Evolutionary conservation across 768 basidiomycete genomes (phyloP).

Genomic region (Hygrocybe punicea): DNA sequence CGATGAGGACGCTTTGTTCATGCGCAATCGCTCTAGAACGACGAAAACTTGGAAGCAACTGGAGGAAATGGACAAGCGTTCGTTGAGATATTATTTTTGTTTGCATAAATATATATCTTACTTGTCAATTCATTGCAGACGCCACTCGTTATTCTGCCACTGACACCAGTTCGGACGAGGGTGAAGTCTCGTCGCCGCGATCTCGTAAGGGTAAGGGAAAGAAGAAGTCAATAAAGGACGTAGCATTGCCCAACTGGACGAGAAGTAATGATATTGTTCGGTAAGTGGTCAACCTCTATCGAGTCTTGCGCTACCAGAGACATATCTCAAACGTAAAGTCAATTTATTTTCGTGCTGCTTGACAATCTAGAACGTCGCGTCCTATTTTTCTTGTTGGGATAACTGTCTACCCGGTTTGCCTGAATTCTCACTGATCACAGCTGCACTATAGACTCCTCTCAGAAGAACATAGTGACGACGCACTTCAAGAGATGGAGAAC

Average conservation of each 20-base stretch:
- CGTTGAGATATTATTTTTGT: conserved; percentile 9
- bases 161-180: conserved; percentile 25
- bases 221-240: conserved; percentile 35
- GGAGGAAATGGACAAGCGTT: conserved; percentile 56
- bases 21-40: conserved; percentile 60
- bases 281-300: conserved; percentile 28
- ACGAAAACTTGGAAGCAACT: conserved; percentile 57
- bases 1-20: conserved; percentile 68
- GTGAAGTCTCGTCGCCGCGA: conserved; percentile 29
- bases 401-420: no score
- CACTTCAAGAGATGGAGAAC: conserved; percentile 35
- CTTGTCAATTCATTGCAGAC: neutral
- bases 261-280: conserved; percentile 38
- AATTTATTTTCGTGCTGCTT: no score
- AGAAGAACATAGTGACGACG: conserved; percentile 39
- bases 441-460: conserved; percentile 37
- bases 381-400: no score
- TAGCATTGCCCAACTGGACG: conserved; percentile 42
- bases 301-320: neutral
- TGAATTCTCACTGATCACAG: no score
- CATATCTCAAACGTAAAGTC: neutral
- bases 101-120: neutral
- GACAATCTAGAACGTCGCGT: no score
- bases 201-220: conserved; percentile 39
- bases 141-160: conserved; percentile 8